Percentiles rank a stretch among this genome's conserved stretches.
Conservation (phyloP, 768 basidiomycete genomes). For the Lactarius vividus region DNA sequence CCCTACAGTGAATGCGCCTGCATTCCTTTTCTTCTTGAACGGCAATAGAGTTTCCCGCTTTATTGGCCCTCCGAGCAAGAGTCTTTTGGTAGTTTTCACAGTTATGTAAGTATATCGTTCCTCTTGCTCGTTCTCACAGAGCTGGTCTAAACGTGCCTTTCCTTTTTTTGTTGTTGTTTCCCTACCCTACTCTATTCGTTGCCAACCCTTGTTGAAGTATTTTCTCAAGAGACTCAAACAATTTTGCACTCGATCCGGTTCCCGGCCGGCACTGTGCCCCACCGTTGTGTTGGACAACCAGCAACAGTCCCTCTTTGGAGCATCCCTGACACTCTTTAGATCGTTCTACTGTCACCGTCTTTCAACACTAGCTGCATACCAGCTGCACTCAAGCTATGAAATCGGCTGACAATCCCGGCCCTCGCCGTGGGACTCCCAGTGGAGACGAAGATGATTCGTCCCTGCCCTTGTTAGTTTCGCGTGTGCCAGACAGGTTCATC, state of each 20-base stretch:
- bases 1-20: slow-evolving; percentile 14
- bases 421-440: slow-evolving; percentile 33
- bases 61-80: not conserved
- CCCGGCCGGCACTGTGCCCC: slow-evolving; percentile 21
- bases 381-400: slow-evolving; percentile 37
- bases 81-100: slow-evolving; percentile 12
- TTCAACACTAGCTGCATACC: slow-evolving; percentile 49
- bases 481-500: slow-evolving; percentile 31
- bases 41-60: slow-evolving; percentile 11
- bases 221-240: not conserved
- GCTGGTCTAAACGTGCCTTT: slow-evolving; percentile 12
- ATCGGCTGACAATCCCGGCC: slow-evolving; percentile 36
- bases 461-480: slow-evolving; percentile 40
- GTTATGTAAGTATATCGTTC: slow-evolving; percentile 28
- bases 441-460: slow-evolving; percentile 30
- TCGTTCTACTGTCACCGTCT: slow-evolving; percentile 39
- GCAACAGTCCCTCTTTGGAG: slow-evolving; percentile 20
- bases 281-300: slow-evolving; percentile 9
- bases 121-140: slow-evolving; percentile 13
- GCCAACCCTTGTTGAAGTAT: slow-evolving; percentile 10
- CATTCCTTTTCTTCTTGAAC: slow-evolving; percentile 6
- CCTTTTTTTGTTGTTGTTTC: not conserved
- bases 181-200: not conserved
- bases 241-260: slow-evolving; percentile 17
- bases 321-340: not conserved